Evolutionary conservation across 345 rosid genomes (phyloP), one percentile per base, ranked within the genome.

Genomic region (Viola odorata): DNA sequence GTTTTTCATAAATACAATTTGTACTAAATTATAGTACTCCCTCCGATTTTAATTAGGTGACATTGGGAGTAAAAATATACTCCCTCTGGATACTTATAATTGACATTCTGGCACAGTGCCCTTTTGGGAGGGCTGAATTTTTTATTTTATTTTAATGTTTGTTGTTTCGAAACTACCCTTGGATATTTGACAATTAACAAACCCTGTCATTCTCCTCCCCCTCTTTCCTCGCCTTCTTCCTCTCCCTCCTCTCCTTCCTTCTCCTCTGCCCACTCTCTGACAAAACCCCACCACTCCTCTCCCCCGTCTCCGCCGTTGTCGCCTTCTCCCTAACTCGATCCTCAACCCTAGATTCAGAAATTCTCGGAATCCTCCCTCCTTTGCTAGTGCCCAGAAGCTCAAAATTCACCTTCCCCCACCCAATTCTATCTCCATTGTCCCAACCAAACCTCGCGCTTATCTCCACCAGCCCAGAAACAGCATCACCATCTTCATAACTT

Each of bases 401-500:
- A 41, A 83, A 88, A 15, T 86, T 73, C 60, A 91, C 65, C 60
- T 63, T 71, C 6, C 84, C 75, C 95, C 98, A 91, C 50, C 86
- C 91, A 52, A 53, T 70, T 73, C 80, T 80, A 64, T 88, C 90
- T 14, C 81, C 84, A 40, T 81, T 79, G 63, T 91, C 91, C 95
- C 96, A 91, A 61, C 96, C 91, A 53, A 88, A 91, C 58, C 87
- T 81, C 66, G 82, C 84, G 57, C 87, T 86, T n/a, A 86, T 69
- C 66, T 85, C 98, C 68, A 77, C 56, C 87, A 91, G 63, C 68
- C 66, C 70, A 1, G 86, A 67, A 51, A 79, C 89, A 23, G 84
- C 82, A 47, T 59, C 14, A 4, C 10, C 40, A 1, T 37, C 45
- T 0, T 37, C 40, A 12, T 12, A 13, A 5, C 4, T 49, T 13